Percentiles rank a stretch among this genome's conserved stretches.
phyloP scores from a whole-genome alignment of 345 rosid genomes.

The Trapa bicornis region DNA sequence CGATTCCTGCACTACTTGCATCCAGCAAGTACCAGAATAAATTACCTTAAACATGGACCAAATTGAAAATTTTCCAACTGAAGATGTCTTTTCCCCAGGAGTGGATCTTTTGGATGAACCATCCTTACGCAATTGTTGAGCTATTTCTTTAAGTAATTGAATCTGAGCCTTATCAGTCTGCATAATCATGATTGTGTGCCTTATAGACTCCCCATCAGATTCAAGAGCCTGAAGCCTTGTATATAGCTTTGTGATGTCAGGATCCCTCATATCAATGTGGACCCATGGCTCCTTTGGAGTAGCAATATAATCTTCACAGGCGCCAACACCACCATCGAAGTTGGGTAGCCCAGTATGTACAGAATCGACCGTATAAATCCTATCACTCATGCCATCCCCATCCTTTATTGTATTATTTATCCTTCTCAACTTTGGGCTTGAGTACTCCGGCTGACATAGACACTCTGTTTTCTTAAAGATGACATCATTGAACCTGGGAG shows the following conservation, averaged over 20 bases:
- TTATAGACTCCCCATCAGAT: slow-evolving; percentile 95
- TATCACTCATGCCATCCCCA: slow-evolving; percentile 61
- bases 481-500: slow-evolving; percentile 32
- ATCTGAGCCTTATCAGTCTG: slow-evolving; percentile 82
- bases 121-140: slow-evolving; percentile 76
- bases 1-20: background rate
- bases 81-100: slow-evolving; percentile 35
- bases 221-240: slow-evolving; percentile 87
- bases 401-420: slow-evolving; percentile 38
- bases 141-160: slow-evolving; percentile 79
- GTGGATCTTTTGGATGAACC: slow-evolving; percentile 40
- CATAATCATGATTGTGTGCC: slow-evolving; percentile 75
- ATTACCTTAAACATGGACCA: slow-evolving; percentile 63
- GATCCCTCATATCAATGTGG: slow-evolving; percentile 44
- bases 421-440: slow-evolving; percentile 24
- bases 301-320: slow-evolving; percentile 28
- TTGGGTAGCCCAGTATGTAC: slow-evolving; percentile 33
- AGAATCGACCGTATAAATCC: slow-evolving; percentile 81
- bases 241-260: slow-evolving; percentile 69
- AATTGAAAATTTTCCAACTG: slow-evolving; percentile 33
- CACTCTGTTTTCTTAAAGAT: slow-evolving; percentile 43
- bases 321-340: slow-evolving; percentile 29
- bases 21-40: background rate
- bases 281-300: slow-evolving; percentile 33
- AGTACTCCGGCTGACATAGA: slow-evolving; percentile 18